Evolutionary conservation across 192 early-diverging fungal species (phyloP), one percentile per base, ranked within the genome.

Genomic region (Gryganskiella cystojenkinii): DNA sequence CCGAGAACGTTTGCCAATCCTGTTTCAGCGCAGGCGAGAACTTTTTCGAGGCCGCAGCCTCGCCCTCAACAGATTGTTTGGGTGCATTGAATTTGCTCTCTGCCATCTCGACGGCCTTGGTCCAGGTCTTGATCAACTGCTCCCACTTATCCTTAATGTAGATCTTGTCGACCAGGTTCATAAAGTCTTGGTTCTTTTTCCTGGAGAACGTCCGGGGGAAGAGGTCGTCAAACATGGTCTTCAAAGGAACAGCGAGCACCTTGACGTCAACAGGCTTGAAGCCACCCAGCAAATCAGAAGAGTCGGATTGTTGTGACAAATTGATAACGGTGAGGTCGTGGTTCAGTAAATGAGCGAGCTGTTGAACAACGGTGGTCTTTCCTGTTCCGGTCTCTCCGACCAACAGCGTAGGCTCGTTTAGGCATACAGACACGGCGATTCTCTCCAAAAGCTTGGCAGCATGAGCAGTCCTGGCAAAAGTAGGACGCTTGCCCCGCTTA

Each of bases 351-450:
- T 88, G 82, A 9, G 98, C 96, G 27, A 99, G 85, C 46, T 94
- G 90, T 81, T 99, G 98, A 17, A 99, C 92, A 8, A 94, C 91
- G 0, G 97, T 96, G 0, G 98, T 99, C 84, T 99, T 99, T 55
- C 98, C 98, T 8, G 95, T 95, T 57, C 98, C 98, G 0, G 98
- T 99, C 70, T 99, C 98, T 54, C 98, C 98, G 4, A 97, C 91
- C 15, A 99, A 84, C 30, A 99, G 78, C 0, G 95, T 88, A 14
- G 97, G 95, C 70, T 98, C 96, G 24, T 85, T 86, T 62, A 95
- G 81, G 56, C 86, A 83, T 22, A 95, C 90, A 62, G 89, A 90
- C 7, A 94, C 89, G 14, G 96, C 94, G 22, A 99, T 81, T 53
- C 90, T 86, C 75, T 98, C 96, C 79, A 99, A 70, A 17, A 97